These are phyloP conservation scores for Murraya paniculata DNA, from an alignment of 345 rosid genomes.

Conservation along the genomic window DNA sequence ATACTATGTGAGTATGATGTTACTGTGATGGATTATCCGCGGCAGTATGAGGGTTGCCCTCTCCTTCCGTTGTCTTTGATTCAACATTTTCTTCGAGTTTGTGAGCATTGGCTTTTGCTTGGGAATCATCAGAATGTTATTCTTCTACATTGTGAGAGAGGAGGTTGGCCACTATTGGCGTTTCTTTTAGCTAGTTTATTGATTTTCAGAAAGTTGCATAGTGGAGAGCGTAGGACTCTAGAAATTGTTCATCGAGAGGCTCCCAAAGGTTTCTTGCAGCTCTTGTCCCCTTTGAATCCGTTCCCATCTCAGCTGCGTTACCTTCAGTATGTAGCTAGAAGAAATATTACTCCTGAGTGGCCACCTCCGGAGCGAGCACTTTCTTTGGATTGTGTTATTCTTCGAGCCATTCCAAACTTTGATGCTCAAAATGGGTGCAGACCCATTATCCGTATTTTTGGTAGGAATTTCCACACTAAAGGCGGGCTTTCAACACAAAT, in stretches of 20 bases:
- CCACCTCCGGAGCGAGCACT: slow-evolving; percentile 97
- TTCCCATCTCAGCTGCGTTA: slow-evolving; percentile 95
- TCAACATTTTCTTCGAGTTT: slow-evolving; percentile 86
- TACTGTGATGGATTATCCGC: slow-evolving; percentile 84
- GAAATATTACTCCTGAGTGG: slow-evolving; percentile 87
- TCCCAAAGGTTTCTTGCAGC: slow-evolving; percentile 90
- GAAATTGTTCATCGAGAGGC: slow-evolving; percentile 94
- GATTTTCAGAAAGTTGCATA: slow-evolving; percentile 74
- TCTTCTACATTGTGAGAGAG: slow-evolving; percentile 93
- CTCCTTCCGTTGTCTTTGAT: slow-evolving; percentile 78
- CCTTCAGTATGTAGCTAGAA: slow-evolving; percentile 91
- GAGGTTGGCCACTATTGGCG: slow-evolving; percentile 96
- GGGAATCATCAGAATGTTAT: slow-evolving; percentile 74
- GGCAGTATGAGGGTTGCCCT: slow-evolving; percentile 96
- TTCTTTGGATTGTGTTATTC: slow-evolving; percentile 86
- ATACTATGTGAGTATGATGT: slow-evolving; percentile 74
- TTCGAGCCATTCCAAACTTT: slow-evolving; percentile 87
- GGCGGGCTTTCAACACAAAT: slow-evolving; percentile 84
- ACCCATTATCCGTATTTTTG: slow-evolving; percentile 91
- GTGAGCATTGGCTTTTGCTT: slow-evolving; percentile 82
- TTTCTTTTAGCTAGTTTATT: slow-evolving; percentile 77
- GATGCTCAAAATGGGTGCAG: slow-evolving; percentile 90
- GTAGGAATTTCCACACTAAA: slow-evolving; percentile 56
- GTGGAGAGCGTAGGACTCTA: slow-evolving; percentile 82
- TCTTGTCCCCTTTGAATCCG: slow-evolving; percentile 89